Evolutionary conservation across 2,329 filamentous ascomycete genomes (phyloP).

Genomic region (Massarina eburnea): DNA sequence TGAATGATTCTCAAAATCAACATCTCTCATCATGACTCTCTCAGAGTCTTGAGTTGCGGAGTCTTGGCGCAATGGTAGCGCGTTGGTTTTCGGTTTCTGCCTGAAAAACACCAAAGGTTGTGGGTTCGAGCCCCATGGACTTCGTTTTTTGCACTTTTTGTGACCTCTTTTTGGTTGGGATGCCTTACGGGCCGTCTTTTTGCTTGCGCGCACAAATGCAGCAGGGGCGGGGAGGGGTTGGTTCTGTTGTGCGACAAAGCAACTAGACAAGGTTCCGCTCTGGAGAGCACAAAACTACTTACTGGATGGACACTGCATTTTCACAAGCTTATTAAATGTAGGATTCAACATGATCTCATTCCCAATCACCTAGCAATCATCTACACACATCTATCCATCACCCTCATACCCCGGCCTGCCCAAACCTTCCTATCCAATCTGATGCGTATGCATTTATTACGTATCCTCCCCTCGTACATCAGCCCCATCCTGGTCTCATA

Average conservation of each 20-base stretch:
- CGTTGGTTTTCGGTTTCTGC: slow-evolving; percentile 28
- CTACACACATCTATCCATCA: slow-evolving; percentile 2
- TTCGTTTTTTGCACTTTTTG: slow-evolving; percentile 13
- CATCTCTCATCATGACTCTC: neutral
- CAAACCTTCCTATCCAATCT: neutral
- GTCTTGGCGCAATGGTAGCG: slow-evolving; percentile 31
- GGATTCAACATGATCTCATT: neutral
- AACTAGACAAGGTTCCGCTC: too few species aligned
- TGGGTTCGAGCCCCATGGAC: slow-evolving; percentile 25
- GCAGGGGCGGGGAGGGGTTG: too few species aligned
- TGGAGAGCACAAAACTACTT: too few species aligned
- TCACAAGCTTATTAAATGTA: too few species aligned
- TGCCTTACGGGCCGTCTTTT: too few species aligned
- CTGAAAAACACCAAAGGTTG: slow-evolving; percentile 27
- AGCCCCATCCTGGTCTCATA: neutral
- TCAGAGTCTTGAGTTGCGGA: neutral
- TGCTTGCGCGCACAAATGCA: neutral
- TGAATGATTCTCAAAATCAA: neutral
- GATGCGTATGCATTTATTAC: slow-evolving; percentile 1
- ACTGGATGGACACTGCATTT: too few species aligned
- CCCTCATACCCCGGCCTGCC: neutral
- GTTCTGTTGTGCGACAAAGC: too few species aligned
- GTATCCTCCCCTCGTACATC: neutral
- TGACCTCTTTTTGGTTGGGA: too few species aligned
- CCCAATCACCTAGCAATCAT: neutral